A percentile compares a stretch with the other conserved stretches of the same genome.
Evolutionary conservation across 345 rosid genomes (phyloP).

Genomic region (Moricandia moricandioides): DNA sequence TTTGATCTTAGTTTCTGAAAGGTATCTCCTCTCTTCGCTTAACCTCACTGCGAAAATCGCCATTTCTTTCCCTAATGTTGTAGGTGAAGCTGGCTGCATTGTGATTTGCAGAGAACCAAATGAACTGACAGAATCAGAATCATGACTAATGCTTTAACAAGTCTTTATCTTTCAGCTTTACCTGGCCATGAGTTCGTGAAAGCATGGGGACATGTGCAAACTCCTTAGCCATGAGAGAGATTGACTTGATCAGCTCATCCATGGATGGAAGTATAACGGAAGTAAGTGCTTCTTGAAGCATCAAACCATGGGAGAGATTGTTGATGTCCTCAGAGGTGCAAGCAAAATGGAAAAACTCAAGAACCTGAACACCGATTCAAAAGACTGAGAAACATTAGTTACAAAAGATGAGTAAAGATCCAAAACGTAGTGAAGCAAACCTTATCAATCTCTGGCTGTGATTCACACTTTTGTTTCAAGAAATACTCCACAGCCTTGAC

Average conservation of each 20-base stretch:
- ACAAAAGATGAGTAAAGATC: neutral
- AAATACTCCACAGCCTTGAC: slow-evolving; percentile 95
- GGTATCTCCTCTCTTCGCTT: slow-evolving; percentile 67
- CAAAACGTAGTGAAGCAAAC: slow-evolving; percentile 33
- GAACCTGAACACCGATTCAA: slow-evolving; percentile 49
- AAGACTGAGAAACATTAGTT: neutral
- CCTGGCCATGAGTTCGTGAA: slow-evolving; percentile 99
- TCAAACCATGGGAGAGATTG: slow-evolving; percentile 87
- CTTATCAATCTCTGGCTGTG: slow-evolving; percentile 78
- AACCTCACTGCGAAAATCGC: slow-evolving; percentile 85
- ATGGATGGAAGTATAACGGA: slow-evolving; percentile 64
- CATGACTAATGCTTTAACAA: neutral
- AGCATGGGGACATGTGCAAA: slow-evolving; percentile 80
- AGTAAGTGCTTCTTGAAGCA: slow-evolving; percentile 73
- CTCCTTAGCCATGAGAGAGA: slow-evolving; percentile 59
- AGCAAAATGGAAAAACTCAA: slow-evolving; percentile 94
- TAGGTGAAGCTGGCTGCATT: slow-evolving; percentile 93
- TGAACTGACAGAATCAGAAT: slow-evolving; percentile 4
- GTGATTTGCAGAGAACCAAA: neutral
- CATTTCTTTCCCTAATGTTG: slow-evolving; percentile 95
- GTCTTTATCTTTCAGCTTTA: slow-evolving; percentile 27
- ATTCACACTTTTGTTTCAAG: slow-evolving; percentile 80
- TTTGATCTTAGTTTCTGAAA: slow-evolving; percentile 68
- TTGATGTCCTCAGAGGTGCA: slow-evolving; percentile 97
- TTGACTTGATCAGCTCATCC: slow-evolving; percentile 65